These are phyloP conservation scores for Fistulina hepatica DNA, from an alignment of 1,284 basidiomycete species.

Conservation along the genomic window DNA sequence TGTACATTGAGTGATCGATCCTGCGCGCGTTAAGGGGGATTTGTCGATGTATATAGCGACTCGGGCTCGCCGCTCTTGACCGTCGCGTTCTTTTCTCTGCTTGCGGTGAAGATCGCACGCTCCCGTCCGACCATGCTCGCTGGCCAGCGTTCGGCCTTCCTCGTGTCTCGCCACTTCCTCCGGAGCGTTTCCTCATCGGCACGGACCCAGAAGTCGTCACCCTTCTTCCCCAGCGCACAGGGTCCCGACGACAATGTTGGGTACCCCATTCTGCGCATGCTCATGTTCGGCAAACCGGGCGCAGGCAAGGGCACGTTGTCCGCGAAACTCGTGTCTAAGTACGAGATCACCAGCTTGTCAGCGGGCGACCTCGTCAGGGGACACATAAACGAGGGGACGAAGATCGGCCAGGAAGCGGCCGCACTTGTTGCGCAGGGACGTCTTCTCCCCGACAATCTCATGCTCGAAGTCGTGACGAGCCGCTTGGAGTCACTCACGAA, in stretches of 20 bases:
- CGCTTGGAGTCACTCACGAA: slow-evolving; percentile 59
- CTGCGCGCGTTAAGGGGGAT: not conserved
- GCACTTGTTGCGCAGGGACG: slow-evolving; percentile 66
- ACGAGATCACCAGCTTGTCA: slow-evolving; percentile 64
- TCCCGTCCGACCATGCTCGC: not conserved
- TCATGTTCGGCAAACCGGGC: slow-evolving; percentile 77
- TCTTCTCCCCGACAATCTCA: slow-evolving; percentile 67
- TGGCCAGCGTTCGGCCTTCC: not conserved
- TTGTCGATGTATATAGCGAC: not conserved
- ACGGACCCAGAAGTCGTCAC: slow-evolving; percentile 3
- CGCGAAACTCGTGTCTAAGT: slow-evolving; percentile 61
- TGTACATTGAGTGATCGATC: not conserved
- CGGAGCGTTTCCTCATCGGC: no score
- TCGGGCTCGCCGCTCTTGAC: not conserved
- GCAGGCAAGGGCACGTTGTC: slow-evolving; percentile 75
- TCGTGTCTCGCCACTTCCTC: no score
- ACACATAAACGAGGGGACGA: slow-evolving; percentile 68
- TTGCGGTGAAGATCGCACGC: not conserved
- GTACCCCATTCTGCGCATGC: slow-evolving; percentile 49
- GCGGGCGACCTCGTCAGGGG: slow-evolving; percentile 74
- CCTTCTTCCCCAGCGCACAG: slow-evolving; percentile 14
- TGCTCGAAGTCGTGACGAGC: slow-evolving; percentile 63
- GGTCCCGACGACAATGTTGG: slow-evolving; percentile 25
- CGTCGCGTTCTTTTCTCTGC: not conserved
- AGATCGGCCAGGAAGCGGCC: slow-evolving; percentile 62